Evolutionary conservation across 129 eudicot species (phyloP).

Genomic region (Saposhnikovia divaricata): DNA sequence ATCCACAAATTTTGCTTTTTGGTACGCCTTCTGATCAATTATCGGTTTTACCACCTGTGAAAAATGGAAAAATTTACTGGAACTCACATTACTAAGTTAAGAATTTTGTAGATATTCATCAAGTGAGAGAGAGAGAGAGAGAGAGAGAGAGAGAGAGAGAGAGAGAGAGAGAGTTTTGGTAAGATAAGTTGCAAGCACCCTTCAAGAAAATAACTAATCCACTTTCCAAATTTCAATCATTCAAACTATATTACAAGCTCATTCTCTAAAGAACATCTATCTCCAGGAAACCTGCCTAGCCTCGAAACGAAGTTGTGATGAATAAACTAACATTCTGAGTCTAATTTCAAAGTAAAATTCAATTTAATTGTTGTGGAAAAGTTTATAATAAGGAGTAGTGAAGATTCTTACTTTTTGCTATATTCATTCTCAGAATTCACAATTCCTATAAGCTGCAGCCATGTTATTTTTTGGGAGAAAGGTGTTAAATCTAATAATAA

Average conservation of each 20-base stretch:
- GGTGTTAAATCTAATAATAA: too few relatives aligned
- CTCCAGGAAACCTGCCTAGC: background rate
- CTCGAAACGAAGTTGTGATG: background rate
- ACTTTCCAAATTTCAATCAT: too few relatives aligned
- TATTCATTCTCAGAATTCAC: background rate
- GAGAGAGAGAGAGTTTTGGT: too few relatives aligned
- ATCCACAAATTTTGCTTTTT: conserved; percentile 22
- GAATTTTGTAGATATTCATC: background rate
- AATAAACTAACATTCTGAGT: background rate
- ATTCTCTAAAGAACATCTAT: background rate
- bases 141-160: too few relatives aligned
- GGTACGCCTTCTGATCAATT: conserved; percentile 22
- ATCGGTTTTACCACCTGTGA: conserved; percentile 28
- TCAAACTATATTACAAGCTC: background rate
- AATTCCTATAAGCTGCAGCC: background rate
- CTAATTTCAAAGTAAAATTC: background rate
- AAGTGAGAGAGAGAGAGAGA: too few relatives aligned
- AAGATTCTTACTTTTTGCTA: background rate
- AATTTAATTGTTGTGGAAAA: background rate
- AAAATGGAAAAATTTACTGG: background rate
- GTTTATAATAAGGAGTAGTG: too few relatives aligned
- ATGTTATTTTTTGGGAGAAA: too few relatives aligned
- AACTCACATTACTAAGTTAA: background rate
- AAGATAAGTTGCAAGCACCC: background rate
- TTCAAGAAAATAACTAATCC: background rate